A percentile compares a stretch with the other conserved stretches of the same genome.
Conservation (phyloP, 768 basidiomycete species). For the Phaeotremella skinneri region DNA sequence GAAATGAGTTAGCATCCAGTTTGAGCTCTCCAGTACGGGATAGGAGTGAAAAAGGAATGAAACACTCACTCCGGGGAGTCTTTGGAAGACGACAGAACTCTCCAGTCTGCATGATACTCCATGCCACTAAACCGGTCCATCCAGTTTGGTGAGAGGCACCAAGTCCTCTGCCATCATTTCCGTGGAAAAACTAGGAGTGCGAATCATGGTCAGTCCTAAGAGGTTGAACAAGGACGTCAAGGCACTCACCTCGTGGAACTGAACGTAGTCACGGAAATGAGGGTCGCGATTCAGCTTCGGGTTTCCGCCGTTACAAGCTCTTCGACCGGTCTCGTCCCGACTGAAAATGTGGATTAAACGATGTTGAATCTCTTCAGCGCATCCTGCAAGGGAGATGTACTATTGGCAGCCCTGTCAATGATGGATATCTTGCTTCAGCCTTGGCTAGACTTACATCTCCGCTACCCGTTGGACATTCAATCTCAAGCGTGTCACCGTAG, state of each 20-base stretch:
- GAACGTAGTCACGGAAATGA: slow-evolving; percentile 93
- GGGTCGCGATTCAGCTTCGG: slow-evolving; percentile 84
- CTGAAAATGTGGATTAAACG: slow-evolving; percentile 98
- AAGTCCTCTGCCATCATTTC: slow-evolving; percentile 83
- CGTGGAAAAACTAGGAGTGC: slow-evolving; percentile 79
- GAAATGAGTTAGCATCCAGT: slow-evolving; percentile 7
- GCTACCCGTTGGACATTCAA: slow-evolving; percentile 93
- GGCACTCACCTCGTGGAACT: slow-evolving; percentile 80
- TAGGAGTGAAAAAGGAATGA: neutral
- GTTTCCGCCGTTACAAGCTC: slow-evolving; percentile 90
- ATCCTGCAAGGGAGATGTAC: slow-evolving; percentile 88
- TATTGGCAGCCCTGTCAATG: slow-evolving; percentile 1
- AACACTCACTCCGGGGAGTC: slow-evolving; percentile 80
- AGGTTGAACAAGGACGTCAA: neutral
- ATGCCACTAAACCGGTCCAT: slow-evolving; percentile 60
- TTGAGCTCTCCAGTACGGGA: neutral
- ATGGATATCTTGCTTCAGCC: neutral
- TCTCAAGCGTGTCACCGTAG: slow-evolving; percentile 84
- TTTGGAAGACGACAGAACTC: slow-evolving; percentile 80
- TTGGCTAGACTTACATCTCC: slow-evolving; percentile 68
- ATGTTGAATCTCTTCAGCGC: slow-evolving; percentile 97
- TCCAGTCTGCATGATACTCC: slow-evolving; percentile 71
- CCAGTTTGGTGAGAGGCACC: slow-evolving; percentile 99
- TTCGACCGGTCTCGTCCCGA: slow-evolving; percentile 77
- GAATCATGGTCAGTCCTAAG: neutral